phyloP scores from a whole-genome alignment of 75 land plant species.

The Gnetum montanum region DNA sequence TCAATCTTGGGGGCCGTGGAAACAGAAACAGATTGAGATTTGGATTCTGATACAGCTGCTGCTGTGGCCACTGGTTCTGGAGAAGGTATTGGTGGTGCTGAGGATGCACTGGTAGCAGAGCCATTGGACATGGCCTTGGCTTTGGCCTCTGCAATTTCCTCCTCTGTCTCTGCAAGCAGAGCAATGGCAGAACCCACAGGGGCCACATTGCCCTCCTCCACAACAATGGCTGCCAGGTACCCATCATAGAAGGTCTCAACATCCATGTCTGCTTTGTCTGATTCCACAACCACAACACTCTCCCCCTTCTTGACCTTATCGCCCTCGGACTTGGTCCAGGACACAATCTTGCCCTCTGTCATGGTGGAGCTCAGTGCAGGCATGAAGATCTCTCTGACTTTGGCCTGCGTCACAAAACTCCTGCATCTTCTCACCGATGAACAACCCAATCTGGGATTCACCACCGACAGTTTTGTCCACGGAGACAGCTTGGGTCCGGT shows the following conservation, averaged over 20 bases:
- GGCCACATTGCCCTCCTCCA: conserved; percentile 65
- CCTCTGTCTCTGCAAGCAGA: conserved; percentile 60
- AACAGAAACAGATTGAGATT: conserved; percentile 4
- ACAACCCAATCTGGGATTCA: background rate
- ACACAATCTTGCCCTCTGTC: conserved; percentile 90
- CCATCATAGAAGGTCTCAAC: conserved; percentile 92
- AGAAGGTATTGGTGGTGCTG: conserved; percentile 20
- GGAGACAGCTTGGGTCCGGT: background rate
- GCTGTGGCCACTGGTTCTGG: background rate
- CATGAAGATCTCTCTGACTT: conserved; percentile 91
- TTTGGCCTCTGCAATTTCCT: conserved; percentile 53
- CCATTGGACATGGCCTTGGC: conserved; percentile 17
- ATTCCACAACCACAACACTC: conserved; percentile 87
- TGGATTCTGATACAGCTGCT: conserved; percentile 8
- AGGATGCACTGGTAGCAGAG: conserved; percentile 6
- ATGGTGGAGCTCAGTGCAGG: conserved; percentile 88
- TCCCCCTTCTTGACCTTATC: conserved; percentile 76
- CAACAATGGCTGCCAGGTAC: conserved; percentile 60
- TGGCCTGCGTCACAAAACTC: conserved; percentile 16
- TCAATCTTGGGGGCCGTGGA: background rate
- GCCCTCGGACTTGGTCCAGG: conserved; percentile 73
- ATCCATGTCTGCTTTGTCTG: conserved; percentile 94
- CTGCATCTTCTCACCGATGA: background rate
- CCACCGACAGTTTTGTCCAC: background rate
- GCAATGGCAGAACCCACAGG: conserved; percentile 83